Evolutionary conservation across 208 protist genomes (phyloP).

Genomic region (Herpetomonas samuelpessoai): DNA sequence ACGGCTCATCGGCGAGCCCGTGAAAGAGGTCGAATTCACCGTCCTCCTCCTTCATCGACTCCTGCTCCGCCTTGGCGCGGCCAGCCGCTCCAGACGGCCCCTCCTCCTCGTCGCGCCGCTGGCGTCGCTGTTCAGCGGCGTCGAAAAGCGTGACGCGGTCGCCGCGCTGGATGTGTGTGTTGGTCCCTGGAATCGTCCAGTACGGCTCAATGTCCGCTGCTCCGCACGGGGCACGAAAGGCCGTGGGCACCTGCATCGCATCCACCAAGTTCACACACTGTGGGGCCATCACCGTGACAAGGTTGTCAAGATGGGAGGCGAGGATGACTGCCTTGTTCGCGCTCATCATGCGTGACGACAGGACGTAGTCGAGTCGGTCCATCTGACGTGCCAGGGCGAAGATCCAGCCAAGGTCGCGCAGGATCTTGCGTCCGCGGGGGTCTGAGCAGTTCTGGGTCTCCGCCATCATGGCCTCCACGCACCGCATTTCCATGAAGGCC

Average conservation of each 20-base stretch:
- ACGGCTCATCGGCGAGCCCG: constrained; percentile 71
- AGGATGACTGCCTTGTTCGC: constrained; percentile 56
- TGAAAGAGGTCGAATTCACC: constrained; percentile 87
- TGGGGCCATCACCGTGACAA: constrained; percentile 83
- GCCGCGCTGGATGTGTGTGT: constrained; percentile 75
- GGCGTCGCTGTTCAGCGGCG: constrained; percentile 9
- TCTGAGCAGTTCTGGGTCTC: constrained; percentile 75
- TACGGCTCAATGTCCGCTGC: constrained; percentile 74
- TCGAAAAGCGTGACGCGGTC: constrained; percentile 49
- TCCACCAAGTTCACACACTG: constrained; percentile 85
- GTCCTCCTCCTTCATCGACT: constrained; percentile 67
- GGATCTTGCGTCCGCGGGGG: constrained; percentile 73
- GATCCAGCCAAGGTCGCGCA: constrained; percentile 89
- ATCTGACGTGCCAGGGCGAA: constrained; percentile 74
- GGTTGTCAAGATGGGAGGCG: constrained; percentile 76
- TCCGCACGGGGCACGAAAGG: constrained; percentile 52
- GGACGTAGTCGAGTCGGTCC: constrained; percentile 75
- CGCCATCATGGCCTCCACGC: constrained; percentile 76
- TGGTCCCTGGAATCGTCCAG: constrained; percentile 87
- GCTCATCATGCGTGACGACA: constrained; percentile 72
- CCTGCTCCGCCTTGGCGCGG: constrained; percentile 69
- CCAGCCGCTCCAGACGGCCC: background rate
- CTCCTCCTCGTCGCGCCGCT: constrained; percentile 1
- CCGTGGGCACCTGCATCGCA: constrained; percentile 65
- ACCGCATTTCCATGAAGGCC: constrained; percentile 87